phyloP scores from a whole-genome alignment of 106 monocot species.

The Hemerocallis citrina region DNA sequence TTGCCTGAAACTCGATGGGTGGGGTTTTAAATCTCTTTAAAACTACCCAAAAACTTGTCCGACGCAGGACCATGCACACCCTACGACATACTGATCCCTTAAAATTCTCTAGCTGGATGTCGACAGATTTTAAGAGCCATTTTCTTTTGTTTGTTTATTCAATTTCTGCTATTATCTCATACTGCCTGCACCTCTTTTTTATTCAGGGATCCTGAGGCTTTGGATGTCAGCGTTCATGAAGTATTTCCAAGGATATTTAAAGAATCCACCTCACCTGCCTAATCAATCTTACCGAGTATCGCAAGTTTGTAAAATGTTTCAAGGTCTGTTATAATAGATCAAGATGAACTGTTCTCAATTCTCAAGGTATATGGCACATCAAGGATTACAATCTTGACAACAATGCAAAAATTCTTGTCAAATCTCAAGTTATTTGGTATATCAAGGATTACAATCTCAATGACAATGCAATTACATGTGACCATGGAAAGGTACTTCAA shows the following conservation, averaged over 20 bases:
- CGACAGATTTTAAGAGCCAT: not conserved
- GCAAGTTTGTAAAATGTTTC: not conserved
- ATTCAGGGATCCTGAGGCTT: constrained; percentile 63
- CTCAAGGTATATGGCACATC: not conserved
- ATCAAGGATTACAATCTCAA: not conserved
- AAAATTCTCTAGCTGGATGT: not conserved
- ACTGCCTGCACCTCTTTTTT: not conserved
- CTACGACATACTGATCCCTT: not conserved
- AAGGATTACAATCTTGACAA: not conserved
- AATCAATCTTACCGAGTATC: not conserved
- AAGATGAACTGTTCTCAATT: not conserved
- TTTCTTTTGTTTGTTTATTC: not conserved
- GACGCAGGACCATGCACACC: no score
- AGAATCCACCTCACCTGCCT: constrained; percentile 11
- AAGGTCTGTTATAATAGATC: not conserved
- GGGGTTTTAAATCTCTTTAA: no score
- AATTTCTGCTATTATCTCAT: not conserved
- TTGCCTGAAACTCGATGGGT: no score
- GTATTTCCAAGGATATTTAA: constrained; percentile 70
- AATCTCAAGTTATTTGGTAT: not conserved
- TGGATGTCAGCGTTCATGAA: constrained; percentile 82
- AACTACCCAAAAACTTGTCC: no score
- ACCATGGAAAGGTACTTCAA: constrained; percentile 6
- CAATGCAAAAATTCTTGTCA: not conserved
- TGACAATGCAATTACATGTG: not conserved